These are phyloP conservation scores for Pythium periplocum DNA, from an alignment of 352 stramenopile species.

Conservation along the genomic window DNA sequence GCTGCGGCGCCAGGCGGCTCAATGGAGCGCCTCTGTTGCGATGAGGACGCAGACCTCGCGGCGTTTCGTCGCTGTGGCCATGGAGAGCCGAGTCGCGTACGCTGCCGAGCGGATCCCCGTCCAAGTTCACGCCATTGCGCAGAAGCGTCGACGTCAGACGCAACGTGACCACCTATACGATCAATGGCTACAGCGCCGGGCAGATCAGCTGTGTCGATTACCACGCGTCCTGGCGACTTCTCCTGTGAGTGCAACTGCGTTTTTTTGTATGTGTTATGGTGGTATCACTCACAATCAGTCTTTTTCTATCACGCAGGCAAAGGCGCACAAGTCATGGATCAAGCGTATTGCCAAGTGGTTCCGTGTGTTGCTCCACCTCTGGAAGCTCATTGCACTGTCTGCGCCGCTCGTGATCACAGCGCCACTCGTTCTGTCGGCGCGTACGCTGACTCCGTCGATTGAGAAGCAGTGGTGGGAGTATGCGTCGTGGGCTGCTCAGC, in stretches of 20 bases:
- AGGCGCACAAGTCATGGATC: slow-evolving; percentile 8
- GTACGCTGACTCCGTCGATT: slow-evolving; percentile 22
- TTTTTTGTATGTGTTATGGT: too few species aligned
- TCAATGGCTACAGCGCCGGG: slow-evolving; percentile 12
- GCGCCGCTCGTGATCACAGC: slow-evolving; percentile 39
- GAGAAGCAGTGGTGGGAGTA: slow-evolving; percentile 61
- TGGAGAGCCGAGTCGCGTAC: too few species aligned
- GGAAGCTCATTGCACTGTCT: slow-evolving; percentile 49
- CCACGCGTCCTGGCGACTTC: slow-evolving; percentile 16
- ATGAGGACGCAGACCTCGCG: too few species aligned
- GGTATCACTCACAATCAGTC: too few species aligned
- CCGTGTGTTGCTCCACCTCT: slow-evolving; percentile 44
- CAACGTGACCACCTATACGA: slow-evolving; percentile 4
- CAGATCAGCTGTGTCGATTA: slow-evolving; percentile 7
- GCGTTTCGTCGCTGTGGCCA: too few species aligned
- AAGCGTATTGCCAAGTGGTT: slow-evolving; percentile 39
- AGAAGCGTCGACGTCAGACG: slow-evolving; percentile 12
- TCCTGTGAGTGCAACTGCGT: slow-evolving; percentile 4
- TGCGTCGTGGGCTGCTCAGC: slow-evolving; percentile 51
- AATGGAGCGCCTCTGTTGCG: too few species aligned
- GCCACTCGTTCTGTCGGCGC: slow-evolving; percentile 32
- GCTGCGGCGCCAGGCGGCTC: slow-evolving; percentile 2
- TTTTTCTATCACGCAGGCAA: too few species aligned
- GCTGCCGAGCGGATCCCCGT: not conserved
- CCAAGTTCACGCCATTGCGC: slow-evolving; percentile 6